Percentiles rank a stretch among this genome's conserved stretches.
Evolutionary conservation across 2,329 filamentous ascomycete genomes (phyloP).

Genomic region (Basipetospora chlamydospora): DNA sequence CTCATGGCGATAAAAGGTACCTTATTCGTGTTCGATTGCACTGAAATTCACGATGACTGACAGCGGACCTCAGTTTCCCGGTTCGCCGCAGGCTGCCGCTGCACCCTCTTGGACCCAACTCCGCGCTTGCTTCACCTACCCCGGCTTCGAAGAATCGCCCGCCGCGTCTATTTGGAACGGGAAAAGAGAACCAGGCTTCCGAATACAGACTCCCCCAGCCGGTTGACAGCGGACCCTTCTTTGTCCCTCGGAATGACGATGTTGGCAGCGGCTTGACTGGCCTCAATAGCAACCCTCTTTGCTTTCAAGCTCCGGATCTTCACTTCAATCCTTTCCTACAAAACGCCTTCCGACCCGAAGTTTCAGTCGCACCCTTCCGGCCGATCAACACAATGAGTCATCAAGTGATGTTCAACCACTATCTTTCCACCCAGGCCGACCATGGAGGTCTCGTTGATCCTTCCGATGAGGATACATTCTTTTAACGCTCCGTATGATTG

Average conservation of each 20-base stretch:
- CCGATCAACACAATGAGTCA: conserved; percentile 4
- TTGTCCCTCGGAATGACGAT: conserved; percentile 7
- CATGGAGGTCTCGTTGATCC: conserved; percentile 1
- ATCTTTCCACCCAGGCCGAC: neutral
- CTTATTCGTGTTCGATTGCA: neutral
- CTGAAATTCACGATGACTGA: neutral
- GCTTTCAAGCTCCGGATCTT: conserved; percentile 14
- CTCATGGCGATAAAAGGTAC: conserved; percentile 1
- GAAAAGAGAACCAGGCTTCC: conserved; percentile 16
- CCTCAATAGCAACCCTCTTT: conserved; percentile 18
- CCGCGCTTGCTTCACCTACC: conserved; percentile 11
- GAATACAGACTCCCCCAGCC: conserved; percentile 10
- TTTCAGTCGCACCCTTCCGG: conserved; percentile 4
- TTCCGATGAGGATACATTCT: conserved; percentile 1
- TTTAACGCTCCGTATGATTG: neutral
- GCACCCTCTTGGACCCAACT: conserved; percentile 3
- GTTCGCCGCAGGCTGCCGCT: conserved; percentile 1
- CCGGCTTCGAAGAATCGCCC: conserved; percentile 13
- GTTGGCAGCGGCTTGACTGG: conserved; percentile 4
- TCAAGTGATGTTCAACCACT: conserved; percentile 3
- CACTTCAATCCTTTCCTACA: conserved; percentile 10
- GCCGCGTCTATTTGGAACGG: conserved; percentile 9
- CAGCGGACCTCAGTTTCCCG: neutral
- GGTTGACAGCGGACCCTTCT: conserved; percentile 9
- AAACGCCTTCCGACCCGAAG: conserved; percentile 7